A percentile compares a stretch with the other conserved stretches of the same genome.
phyloP scores from a whole-genome alignment of 2,329 filamentous ascomycete species.

The Nemania bipapillata region DNA sequence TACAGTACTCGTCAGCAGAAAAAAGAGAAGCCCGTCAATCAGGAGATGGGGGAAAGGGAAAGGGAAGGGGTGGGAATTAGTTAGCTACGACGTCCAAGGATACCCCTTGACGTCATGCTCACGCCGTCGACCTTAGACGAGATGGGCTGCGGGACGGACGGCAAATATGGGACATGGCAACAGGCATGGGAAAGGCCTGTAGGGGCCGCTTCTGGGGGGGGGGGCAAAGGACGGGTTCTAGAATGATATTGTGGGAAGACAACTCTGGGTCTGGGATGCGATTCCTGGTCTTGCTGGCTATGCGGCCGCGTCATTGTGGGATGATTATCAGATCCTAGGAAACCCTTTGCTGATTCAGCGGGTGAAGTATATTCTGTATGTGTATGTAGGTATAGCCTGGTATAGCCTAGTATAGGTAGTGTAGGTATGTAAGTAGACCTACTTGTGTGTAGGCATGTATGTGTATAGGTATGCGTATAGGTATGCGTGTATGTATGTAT shows the following conservation, averaged over 20 bases:
- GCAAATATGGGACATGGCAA: constrained; percentile 29
- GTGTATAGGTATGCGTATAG: too few relatives aligned
- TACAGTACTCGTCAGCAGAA: constrained; percentile 19
- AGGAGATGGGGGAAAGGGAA: constrained; percentile 33
- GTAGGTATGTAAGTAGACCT: too few relatives aligned
- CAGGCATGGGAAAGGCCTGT: constrained; percentile 9
- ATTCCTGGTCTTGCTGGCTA: constrained; percentile 32
- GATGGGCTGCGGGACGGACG: constrained; percentile 27
- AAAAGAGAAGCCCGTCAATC: too few relatives aligned
- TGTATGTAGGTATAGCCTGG: too few relatives aligned
- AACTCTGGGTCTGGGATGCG: constrained; percentile 24
- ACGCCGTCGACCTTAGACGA: neutral
- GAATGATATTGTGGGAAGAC: constrained; percentile 38
- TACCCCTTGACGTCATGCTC: constrained; percentile 36
- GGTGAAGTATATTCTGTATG: neutral
- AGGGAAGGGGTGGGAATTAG: constrained; percentile 30
- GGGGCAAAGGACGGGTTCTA: constrained; percentile 24
- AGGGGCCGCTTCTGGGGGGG: constrained; percentile 12
- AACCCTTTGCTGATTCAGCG: constrained; percentile 22
- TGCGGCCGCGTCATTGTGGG: constrained; percentile 38
- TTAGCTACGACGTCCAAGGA: neutral
- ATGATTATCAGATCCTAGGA: constrained; percentile 36
- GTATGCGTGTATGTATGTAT: too few relatives aligned
- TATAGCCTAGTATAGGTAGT: too few relatives aligned
- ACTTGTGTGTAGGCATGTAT: too few relatives aligned